These are phyloP conservation scores for Kitagawia praeruptora DNA, from an alignment of 129 eudicot species.

Conservation along the genomic window DNA sequence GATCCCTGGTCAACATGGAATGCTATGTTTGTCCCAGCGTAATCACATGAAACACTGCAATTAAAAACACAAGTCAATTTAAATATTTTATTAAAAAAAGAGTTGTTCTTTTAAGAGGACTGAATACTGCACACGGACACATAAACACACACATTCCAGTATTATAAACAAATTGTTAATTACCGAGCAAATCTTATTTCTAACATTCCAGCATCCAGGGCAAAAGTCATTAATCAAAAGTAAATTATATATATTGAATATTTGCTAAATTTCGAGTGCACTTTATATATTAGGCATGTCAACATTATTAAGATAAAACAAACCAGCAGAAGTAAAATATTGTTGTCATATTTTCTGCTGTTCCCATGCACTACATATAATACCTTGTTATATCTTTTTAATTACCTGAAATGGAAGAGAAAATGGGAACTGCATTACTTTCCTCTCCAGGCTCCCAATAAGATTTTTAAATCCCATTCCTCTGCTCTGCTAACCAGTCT, in stretches of 20 bases:
- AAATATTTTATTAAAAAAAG: neutral
- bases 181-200: constrained; percentile 60
- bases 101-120: too few species aligned
- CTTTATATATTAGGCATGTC: too few species aligned
- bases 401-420: too few species aligned
- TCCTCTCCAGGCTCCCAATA: constrained; percentile 10
- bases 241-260: neutral
- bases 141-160: too few species aligned
- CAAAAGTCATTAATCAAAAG: constrained; percentile 70
- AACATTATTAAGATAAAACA: neutral
- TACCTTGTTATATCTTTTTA: neutral
- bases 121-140: too few species aligned
- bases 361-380: neutral
- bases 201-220: constrained; percentile 67
- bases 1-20: constrained; percentile 82
- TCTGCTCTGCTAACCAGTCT: neutral
- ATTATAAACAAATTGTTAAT: neutral
- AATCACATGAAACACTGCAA: constrained; percentile 66
- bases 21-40: constrained; percentile 42
- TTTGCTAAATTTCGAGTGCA: neutral
- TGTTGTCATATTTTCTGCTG: neutral
- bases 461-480: constrained; percentile 8
- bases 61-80: neutral
- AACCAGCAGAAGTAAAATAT: neutral
- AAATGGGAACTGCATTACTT: too few species aligned